A percentile compares a stretch with the other conserved stretches of the same genome.
phyloP scores from a whole-genome alignment of 139 green algal species.

The Closterium sp. region DNA sequence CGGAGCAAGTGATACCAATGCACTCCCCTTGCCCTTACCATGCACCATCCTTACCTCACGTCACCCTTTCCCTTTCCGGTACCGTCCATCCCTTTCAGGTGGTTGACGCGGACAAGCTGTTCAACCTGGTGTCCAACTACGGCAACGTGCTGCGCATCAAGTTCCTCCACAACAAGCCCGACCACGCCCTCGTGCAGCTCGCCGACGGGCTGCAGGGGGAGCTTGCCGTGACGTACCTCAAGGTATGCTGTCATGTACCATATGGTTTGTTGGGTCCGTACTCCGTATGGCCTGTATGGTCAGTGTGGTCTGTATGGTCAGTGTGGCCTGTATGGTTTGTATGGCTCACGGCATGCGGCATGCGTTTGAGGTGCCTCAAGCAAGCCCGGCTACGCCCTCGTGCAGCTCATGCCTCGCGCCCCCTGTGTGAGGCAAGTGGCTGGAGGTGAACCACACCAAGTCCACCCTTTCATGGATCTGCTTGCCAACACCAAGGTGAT shows the following conservation, averaged over 20 bases:
- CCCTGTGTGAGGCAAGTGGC: too few species aligned
- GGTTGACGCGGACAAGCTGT: slow-evolving; percentile 51
- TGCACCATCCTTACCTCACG: background rate
- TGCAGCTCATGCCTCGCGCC: too few species aligned
- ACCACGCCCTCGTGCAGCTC: slow-evolving; percentile 51
- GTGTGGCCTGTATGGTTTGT: background rate
- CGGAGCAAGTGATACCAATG: too few species aligned
- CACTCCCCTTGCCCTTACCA: background rate
- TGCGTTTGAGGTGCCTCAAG: background rate
- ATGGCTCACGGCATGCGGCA: background rate
- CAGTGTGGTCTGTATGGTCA: background rate
- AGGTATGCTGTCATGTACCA: slow-evolving; percentile 16
- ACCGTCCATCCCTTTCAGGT: slow-evolving; percentile 14
- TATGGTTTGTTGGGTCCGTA: too few species aligned
- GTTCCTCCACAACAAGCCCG: slow-evolving; percentile 55
- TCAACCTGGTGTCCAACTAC: slow-evolving; percentile 57
- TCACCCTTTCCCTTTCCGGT: background rate
- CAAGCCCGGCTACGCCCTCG: background rate
- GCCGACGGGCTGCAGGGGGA: slow-evolving; percentile 43
- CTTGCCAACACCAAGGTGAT: slow-evolving; percentile 13
- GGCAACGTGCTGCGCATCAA: slow-evolving; percentile 52
- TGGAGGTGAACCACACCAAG: slow-evolving; percentile 49
- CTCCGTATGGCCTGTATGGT: background rate
- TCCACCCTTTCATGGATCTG: slow-evolving; percentile 41
- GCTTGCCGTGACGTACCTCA: slow-evolving; percentile 44